phyloP scores from a whole-genome alignment of 2,329 filamentous ascomycete species.

The Aspergillus persii region DNA sequence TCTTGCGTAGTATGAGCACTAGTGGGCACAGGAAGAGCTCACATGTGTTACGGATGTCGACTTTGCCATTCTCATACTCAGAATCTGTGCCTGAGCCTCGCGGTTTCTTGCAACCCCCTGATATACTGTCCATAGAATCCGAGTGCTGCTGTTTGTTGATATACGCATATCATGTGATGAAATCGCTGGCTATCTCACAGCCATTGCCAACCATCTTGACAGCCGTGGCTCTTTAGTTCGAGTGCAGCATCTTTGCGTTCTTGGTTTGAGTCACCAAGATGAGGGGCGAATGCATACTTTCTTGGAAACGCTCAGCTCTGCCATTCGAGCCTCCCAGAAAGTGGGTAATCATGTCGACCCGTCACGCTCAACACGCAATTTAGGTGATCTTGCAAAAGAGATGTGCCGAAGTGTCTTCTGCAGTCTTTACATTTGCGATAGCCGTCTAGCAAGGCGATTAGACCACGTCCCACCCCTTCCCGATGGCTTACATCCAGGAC shows the following conservation, averaged over 20 bases:
- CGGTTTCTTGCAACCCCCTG: constrained; percentile 6
- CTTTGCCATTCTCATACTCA: constrained; percentile 8
- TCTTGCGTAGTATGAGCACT: constrained; percentile 5
- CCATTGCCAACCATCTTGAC: background rate
- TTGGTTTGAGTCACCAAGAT: background rate
- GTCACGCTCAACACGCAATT: background rate
- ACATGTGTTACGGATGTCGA: background rate
- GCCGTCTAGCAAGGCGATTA: constrained; percentile 5
- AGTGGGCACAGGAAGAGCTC: background rate
- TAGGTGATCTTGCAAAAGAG: constrained; percentile 1
- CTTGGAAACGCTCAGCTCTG: constrained; percentile 1
- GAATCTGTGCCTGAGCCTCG: constrained; percentile 1
- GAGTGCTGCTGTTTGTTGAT: background rate
- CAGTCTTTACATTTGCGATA: constrained; percentile 3
- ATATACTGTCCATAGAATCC: background rate
- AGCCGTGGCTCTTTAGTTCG: constrained; percentile 3
- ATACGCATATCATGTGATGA: constrained; percentile 2
- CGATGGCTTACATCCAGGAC: background rate
- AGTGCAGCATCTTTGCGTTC: constrained; percentile 3
- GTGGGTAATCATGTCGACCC: background rate
- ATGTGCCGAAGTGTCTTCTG: constrained; percentile 6
- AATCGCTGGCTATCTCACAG: background rate
- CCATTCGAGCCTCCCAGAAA: constrained; percentile 3
- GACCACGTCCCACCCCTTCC: constrained; percentile 5
- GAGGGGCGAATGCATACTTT: constrained; percentile 1